Evolutionary conservation across 2,329 filamentous ascomycete species (phyloP), one percentile per base, ranked within the genome.

Genomic region (Hypoxylon sp.): DNA sequence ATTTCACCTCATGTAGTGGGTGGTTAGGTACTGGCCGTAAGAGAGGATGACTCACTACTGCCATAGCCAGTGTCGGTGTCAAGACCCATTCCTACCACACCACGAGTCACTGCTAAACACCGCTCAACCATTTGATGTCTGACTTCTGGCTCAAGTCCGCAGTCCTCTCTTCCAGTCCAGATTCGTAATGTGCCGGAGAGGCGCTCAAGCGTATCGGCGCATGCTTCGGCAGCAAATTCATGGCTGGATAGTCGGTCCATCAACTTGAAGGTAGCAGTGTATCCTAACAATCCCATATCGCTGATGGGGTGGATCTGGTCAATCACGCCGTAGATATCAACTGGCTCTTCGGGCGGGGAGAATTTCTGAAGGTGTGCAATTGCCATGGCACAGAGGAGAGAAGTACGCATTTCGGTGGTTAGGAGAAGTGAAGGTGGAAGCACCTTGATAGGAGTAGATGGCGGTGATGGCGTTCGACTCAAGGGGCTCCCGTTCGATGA

Each of bases 351-450:
- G 0, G 83, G 82, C 2, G 80, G 80, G 0, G 74, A 75, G 14
- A 78, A 80, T 34, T 79, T 79, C 48, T 84, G 82, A 13, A 91
- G 81, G 70, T 90, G 85, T 6, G 88, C 86, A 51, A 90, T 85
- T 11, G 85, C 84, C 82, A 87, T 87, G 25, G 87, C 87, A 72
- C 87, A 90, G 38, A 85, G 82, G 5, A 91, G 80, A 2, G 87
- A 85, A 70, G 88, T 83, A 45, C 85, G 82, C 21, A 88, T 82
- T 70, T 90, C 87, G 3, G 80, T 81, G 41, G 85, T 81, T 25
- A 81, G 79, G 28, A 81, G 72, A 41, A 83, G 78, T 25, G 80
- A 79, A 62, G 80, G 67, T 36, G 82, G 80, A 43, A 83, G 79
- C 41, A 84, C 83, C 68, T 88, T 82, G 13, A 86, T 78, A 5